Percentiles rank a stretch among this genome's conserved stretches.
Evolutionary conservation across 768 basidiomycete species (phyloP).

Genomic region (Lentinula raphanica): DNA sequence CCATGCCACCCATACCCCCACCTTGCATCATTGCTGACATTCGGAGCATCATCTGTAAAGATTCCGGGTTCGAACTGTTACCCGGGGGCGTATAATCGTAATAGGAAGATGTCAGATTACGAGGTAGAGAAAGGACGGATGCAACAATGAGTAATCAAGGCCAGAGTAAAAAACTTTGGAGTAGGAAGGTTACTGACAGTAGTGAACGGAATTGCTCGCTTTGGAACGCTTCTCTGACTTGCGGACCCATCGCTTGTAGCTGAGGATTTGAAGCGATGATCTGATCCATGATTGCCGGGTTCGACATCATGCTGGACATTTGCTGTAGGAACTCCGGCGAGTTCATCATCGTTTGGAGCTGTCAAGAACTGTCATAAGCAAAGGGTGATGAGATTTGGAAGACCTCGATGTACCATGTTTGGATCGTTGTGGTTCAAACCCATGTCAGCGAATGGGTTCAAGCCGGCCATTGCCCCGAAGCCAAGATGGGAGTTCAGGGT

Average conservation of each 20-base stretch:
- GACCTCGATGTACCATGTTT: constrained; percentile 62
- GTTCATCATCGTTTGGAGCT: constrained; percentile 85
- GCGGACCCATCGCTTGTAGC: constrained; percentile 68
- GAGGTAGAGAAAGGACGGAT: neutral
- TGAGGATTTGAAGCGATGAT: constrained; percentile 81
- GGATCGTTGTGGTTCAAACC: constrained; percentile 91
- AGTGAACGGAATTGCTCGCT: constrained; percentile 70
- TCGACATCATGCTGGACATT: constrained; percentile 82
- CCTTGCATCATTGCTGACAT: constrained; percentile 57
- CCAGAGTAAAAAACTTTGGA: neutral
- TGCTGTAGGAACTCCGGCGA: constrained; percentile 81
- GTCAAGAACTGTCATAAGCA: constrained; percentile 3
- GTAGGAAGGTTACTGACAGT: constrained; percentile 45
- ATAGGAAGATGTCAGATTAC: too few species aligned
- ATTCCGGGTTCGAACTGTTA: constrained; percentile 68
- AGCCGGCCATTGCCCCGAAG: constrained; percentile 74
- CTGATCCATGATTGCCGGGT: constrained; percentile 86
- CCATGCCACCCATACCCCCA: constrained; percentile 23
- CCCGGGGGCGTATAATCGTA: neutral
- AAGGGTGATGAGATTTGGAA: constrained; percentile 3
- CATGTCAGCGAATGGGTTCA: constrained; percentile 91
- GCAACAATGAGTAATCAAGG: neutral
- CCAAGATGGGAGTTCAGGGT: constrained; percentile 74
- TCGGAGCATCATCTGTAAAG: constrained; percentile 68
- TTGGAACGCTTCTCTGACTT: constrained; percentile 74